Evolutionary conservation across 176 grass and related monocot genomes (phyloP).

Genomic region (Alopecurus myosuroides): DNA sequence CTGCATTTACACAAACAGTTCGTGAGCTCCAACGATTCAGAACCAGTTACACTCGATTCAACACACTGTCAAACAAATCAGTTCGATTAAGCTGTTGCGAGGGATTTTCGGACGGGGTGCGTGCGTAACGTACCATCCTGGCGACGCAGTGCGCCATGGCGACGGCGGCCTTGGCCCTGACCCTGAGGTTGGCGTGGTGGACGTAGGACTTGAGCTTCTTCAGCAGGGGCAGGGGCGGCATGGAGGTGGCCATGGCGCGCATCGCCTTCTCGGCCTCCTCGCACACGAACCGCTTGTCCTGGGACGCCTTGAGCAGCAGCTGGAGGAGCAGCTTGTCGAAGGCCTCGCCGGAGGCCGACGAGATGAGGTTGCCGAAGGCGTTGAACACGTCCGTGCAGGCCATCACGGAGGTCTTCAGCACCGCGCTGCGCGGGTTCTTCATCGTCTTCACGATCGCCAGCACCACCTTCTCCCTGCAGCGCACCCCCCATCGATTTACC

Average conservation of each 20-base stretch:
- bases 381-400: slow-evolving; percentile 72
- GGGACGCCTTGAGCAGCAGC: slow-evolving; percentile 92
- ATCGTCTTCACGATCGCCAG: slow-evolving; percentile 71
- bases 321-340: slow-evolving; percentile 93
- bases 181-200: slow-evolving; percentile 82
- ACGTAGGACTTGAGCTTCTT: slow-evolving; percentile 74
- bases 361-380: slow-evolving; percentile 41
- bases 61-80: too few relatives aligned
- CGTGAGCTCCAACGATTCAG: too few relatives aligned
- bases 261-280: slow-evolving; percentile 95
- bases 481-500: neutral
- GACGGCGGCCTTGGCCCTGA: slow-evolving; percentile 91
- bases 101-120: too few relatives aligned
- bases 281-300: slow-evolving; percentile 94
- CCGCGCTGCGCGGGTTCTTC: slow-evolving; percentile 93
- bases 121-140: slow-evolving; percentile 54
- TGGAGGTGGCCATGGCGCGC: slow-evolving; percentile 65
- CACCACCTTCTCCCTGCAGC: slow-evolving; percentile 66
- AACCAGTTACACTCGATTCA: too few relatives aligned
- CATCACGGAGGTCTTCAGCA: slow-evolving; percentile 90
- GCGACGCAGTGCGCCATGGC: slow-evolving; percentile 71
- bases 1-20: neutral
- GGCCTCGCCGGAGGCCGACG: slow-evolving; percentile 42
- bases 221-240: slow-evolving; percentile 66
- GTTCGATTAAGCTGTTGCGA: too few relatives aligned